Conservation (phyloP, 176 grass and related monocot species). For the Puccinellia tenuiflora region DNA sequence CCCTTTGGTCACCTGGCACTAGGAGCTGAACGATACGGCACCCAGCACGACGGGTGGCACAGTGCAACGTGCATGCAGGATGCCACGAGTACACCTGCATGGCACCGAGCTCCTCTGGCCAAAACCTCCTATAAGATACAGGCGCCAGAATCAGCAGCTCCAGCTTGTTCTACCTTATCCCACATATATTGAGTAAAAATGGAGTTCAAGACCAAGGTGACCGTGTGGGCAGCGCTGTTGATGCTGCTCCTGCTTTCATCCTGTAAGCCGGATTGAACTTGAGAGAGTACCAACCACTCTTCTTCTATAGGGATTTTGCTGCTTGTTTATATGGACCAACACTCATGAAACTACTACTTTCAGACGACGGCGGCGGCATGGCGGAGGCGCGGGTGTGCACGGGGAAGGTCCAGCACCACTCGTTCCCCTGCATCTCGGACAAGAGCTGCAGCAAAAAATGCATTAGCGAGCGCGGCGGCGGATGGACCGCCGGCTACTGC, state of each 20-base stretch:
- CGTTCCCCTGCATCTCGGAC: conserved; percentile 28
- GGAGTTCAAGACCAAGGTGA: conserved; percentile 17
- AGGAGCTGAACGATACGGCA: not conserved
- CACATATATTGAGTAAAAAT: not conserved
- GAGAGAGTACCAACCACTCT: no score
- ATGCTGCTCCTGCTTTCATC: conserved; percentile 26
- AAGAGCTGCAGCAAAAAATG: not conserved
- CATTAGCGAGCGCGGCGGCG: not conserved
- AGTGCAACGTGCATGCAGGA: not conserved
- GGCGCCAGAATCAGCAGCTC: not conserved
- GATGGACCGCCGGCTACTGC: conserved; percentile 36
- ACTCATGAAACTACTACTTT: not conserved
- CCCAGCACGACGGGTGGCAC: not conserved
- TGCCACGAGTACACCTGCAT: not conserved
- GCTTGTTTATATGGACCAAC: not conserved
- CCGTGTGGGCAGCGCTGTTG: conserved; percentile 8
- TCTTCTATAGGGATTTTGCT: not conserved
- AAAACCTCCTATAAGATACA: not conserved
- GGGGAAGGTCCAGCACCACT: conserved; percentile 34
- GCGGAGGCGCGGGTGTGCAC: conserved; percentile 33
- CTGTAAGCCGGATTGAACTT: not conserved
- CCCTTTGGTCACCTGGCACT: not conserved
- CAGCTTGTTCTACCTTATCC: no score
- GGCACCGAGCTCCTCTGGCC: not conserved
- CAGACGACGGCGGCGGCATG: not conserved